Base-by-base conservation (phyloP, 345 rosid species). In the Acer yangbiense region DNA sequence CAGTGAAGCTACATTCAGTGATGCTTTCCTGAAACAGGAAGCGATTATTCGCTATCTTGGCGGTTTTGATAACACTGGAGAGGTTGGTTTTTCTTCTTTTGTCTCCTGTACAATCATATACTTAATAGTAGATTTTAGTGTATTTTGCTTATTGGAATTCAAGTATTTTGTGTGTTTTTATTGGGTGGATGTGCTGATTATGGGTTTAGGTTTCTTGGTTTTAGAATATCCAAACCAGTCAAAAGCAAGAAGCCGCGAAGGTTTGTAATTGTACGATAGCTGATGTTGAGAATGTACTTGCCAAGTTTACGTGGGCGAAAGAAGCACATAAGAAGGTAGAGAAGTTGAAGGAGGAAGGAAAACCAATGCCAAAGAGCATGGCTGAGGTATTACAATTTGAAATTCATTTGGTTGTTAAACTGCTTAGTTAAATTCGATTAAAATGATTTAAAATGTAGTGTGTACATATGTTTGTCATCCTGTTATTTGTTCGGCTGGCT, bases 231-330 rank as follows among this genome's bases (percentile, higher is more conserved):
- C 88, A 89, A 92, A 73, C 76, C 58, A 86, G 85, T 83, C 97
- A 94, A 23, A 96, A 95, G 82, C 90, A 90, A 87, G 96, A 86
- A 77, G 96, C 97, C 1, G 97, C 98, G 29, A 89, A 89, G 82
- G 89, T 82, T 10, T 96, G 94, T 69, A 87, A 90, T 17, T 92
- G 99, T 78, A 89, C 98, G 0, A 81, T 91, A 69, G 87, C 89
- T 16, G 99, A 96, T 18, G 94, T 96, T 27, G 98, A 96, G 86
- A 90, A 85, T 63, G 89, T 94, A 0, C 87, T 94, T 75, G 83
- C 98, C 1, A 94, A 91, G 82, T 94, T 91, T 79, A 88, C 90
- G 2, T 94, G 98, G 99, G 98, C 95, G 3, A 96, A 88, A 82
- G 86, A 91, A 83, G 98, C 93, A 6, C 88, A 95, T 50, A 89